phyloP scores from a whole-genome alignment of 768 basidiomycete species.

The Hirschioporus abietinus region DNA sequence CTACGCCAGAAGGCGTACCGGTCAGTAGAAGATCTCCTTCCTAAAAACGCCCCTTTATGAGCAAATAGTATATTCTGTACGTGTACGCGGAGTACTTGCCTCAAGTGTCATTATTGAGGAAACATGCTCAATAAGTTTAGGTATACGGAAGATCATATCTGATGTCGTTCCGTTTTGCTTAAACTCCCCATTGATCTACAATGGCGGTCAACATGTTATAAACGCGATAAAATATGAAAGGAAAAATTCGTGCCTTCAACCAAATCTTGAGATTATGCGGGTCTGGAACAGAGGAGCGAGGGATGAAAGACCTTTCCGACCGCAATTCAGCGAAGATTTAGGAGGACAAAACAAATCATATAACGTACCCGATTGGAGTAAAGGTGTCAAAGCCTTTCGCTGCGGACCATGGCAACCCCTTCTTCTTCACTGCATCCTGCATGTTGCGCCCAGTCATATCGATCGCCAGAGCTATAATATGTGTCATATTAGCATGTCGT shows the following conservation, averaged over 20 bases:
- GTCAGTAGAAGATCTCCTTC: constrained; percentile 91
- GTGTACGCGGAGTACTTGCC: constrained; percentile 29
- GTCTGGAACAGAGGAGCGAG: constrained; percentile 61
- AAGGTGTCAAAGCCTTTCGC: constrained; percentile 98
- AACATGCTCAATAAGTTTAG: constrained; percentile 81
- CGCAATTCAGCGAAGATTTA: constrained; percentile 4
- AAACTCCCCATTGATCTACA: constrained; percentile 72
- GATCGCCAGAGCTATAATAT: constrained; percentile 70
- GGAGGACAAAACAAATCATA: constrained; percentile 5
- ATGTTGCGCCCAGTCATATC: constrained; percentile 97
- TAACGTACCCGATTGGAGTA: constrained; percentile 75
- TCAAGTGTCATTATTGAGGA: constrained; percentile 98
- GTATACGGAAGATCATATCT: constrained; percentile 93
- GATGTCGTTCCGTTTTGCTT: constrained; percentile 83
- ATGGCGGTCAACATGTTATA: background rate
- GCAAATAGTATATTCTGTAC: background rate
- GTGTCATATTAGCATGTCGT: background rate
- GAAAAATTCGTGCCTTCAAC: constrained; percentile 50
- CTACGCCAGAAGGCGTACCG: constrained; percentile 90
- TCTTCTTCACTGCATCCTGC: constrained; percentile 88
- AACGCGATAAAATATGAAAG: background rate
- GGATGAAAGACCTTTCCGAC: constrained; percentile 64
- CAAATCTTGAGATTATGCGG: constrained; percentile 72
- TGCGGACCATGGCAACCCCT: constrained; percentile 95
- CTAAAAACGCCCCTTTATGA: constrained; percentile 31